Evolutionary conservation across 192 early-diverging fungal genomes (phyloP).

Genomic region (Spizellomyces punctatus): DNA sequence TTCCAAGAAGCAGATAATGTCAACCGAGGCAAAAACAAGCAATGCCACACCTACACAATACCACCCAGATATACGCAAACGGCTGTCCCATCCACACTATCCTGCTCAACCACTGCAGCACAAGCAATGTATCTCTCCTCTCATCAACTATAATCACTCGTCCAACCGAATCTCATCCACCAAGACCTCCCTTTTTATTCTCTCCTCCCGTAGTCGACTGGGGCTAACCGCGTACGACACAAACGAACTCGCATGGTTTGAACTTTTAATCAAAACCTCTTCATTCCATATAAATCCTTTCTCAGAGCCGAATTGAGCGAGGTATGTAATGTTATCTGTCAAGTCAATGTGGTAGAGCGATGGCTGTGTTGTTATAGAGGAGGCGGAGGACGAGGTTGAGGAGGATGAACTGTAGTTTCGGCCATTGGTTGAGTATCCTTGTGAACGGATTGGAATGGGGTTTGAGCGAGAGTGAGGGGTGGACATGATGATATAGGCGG

Average conservation of each 20-base stretch:
- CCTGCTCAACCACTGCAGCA: no score
- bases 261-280: slow-evolving; percentile 4
- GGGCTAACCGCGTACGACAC: not conserved
- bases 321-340: slow-evolving; percentile 9
- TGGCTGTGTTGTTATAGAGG: not conserved
- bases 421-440: no score
- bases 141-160: not conserved
- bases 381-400: no score
- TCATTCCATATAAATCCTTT: slow-evolving; percentile 19
- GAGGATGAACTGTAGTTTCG: no score
- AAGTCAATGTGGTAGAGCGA: slow-evolving; percentile 7
- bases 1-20: no score
- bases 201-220: slow-evolving; percentile 13
- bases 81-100: no score
- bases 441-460: no score
- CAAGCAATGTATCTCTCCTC: not conserved
- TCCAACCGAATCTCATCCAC: slow-evolving; percentile 30
- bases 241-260: not conserved
- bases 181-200: not conserved
- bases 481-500: no score
- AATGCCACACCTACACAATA: no score
- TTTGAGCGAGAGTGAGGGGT: no score
- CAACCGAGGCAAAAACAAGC: no score
- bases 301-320: slow-evolving; percentile 13
- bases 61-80: no score